Conservation (phyloP, 192 early-diverging fungal genomes). For the Coemansia sp. region DNA sequence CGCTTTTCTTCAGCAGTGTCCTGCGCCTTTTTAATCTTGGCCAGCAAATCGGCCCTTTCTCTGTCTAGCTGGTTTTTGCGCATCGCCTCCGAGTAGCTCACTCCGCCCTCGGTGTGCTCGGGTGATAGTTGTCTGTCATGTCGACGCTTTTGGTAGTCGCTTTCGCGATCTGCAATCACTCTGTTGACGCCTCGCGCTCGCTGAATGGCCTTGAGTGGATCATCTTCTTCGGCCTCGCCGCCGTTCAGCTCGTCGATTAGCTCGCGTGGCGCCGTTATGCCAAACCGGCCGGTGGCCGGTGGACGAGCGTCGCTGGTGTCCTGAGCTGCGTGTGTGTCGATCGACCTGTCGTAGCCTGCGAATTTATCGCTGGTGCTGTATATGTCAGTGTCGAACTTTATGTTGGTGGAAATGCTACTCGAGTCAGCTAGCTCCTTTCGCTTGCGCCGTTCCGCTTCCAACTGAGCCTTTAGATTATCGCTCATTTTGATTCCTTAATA, state of each 20-base stretch:
- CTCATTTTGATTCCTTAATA: conserved; percentile 13
- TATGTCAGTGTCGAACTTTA: conserved; percentile 73
- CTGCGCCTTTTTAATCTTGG: conserved; percentile 72
- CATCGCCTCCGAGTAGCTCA: conserved; percentile 87
- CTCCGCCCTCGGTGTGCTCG: conserved; percentile 61
- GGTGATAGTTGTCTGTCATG: conserved; percentile 80
- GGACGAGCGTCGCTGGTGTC: neutral
- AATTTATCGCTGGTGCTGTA: conserved; percentile 68
- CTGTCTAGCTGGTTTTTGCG: conserved; percentile 81
- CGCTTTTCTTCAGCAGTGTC: conserved; percentile 33
- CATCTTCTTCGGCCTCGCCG: conserved; percentile 55
- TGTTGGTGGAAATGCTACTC: conserved; percentile 9
- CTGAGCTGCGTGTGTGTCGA: conserved; percentile 19
- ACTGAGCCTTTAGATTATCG: conserved; percentile 37
- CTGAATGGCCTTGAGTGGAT: conserved; percentile 66
- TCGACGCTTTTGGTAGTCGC: conserved; percentile 84
- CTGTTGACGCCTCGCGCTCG: conserved; percentile 42
- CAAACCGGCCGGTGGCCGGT: conserved; percentile 30
- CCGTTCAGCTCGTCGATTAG: conserved; percentile 67
- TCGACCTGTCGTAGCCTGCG: conserved; percentile 68
- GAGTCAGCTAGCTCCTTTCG: conserved; percentile 25
- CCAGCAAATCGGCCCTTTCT: conserved; percentile 72
- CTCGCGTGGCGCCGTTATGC: conserved; percentile 82
- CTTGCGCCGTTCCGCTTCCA: conserved; percentile 40
- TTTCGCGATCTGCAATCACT: conserved; percentile 81